Evolutionary conservation across 2,329 filamentous ascomycete species (phyloP), one percentile per base, ranked within the genome.

Genomic region (Pseudomassariella vexata): DNA sequence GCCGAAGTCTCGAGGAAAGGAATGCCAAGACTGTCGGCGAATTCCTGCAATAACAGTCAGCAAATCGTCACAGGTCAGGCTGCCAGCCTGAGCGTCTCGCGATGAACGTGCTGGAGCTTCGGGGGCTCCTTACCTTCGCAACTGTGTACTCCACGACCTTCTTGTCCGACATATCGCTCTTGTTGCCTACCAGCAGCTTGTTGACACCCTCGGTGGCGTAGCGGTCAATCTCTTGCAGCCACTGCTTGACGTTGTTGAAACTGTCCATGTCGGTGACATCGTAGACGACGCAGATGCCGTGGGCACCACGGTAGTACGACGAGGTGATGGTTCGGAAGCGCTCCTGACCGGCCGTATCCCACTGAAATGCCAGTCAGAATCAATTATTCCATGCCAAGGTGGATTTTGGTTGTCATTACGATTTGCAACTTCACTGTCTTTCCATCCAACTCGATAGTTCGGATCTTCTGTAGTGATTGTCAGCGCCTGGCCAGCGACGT

Each of bases 161-260:
- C 85, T 98, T 98, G 70, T 98, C 92, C 39, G 90, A 81, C 88
- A 98, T 96, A 85, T 98, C 92, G 68, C 88, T 95, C 84, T 98
- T 98, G 84, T 98, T 98, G 58, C 92, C 92, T 42, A 98, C 90
- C 41, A 98, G 81, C 47, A 98, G 77, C 78, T 98, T 98, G 80
- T 98, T 98, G 58, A 98, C 92, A 47, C 92, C 92, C 69, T 98
- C 92, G 49, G 92, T 98, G 52, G 92, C 92, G 57, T 98, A 96
- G 63, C 92, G 82, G 72, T 98, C 92, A 53, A 98, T 98, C 72
- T 98, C 92, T 66, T 98, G 92, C 42, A 98, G 79, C 92, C 92
- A 98, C 76, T 98, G 92, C 85, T 98, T 96, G 55, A 98, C 92
- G 72, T 96, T 98, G 82, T 98, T 96, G 86, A 98, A 98, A 19